Evolutionary conservation across 73 alveolate genomes (phyloP).

Genomic region (Symbiodinium natans): DNA sequence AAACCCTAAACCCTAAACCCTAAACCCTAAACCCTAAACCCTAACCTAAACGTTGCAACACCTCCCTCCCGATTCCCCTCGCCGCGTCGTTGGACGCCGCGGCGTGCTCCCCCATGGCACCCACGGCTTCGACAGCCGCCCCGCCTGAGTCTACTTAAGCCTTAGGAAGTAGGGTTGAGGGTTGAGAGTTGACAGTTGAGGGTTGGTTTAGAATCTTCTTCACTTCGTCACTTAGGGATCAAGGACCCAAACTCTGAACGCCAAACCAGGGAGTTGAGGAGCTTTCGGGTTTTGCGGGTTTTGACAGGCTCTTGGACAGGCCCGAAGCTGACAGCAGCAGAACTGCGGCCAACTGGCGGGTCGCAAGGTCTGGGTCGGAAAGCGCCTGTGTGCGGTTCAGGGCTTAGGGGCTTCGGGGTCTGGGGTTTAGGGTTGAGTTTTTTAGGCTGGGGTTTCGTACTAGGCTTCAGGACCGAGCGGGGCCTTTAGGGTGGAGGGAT

Average conservation of each 20-base stretch:
- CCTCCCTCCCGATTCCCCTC: too few species aligned
- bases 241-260: background rate
- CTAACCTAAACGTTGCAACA: too few species aligned
- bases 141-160: background rate
- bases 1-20: too few species aligned
- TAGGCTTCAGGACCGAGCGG: too few species aligned
- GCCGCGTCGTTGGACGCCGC: conserved; percentile 5
- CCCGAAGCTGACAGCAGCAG: background rate
- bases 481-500: too few species aligned
- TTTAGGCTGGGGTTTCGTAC: too few species aligned
- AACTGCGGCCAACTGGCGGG: background rate
- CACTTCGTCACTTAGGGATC: background rate
- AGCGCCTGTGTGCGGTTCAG: background rate
- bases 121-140: background rate
- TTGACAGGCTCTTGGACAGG: background rate
- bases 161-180: background rate
- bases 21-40: too few species aligned
- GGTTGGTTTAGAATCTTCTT: too few species aligned
- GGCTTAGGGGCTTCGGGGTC: background rate
- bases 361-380: background rate
- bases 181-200: background rate
- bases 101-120: background rate
- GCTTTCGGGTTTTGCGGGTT: too few species aligned
- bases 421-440: too few species aligned
- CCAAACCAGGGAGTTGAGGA: too few species aligned